A percentile compares a stretch with the other conserved stretches of the same genome.
Conservation (phyloP, 768 basidiomycete genomes). For the Saitozyma podzolica region DNA sequence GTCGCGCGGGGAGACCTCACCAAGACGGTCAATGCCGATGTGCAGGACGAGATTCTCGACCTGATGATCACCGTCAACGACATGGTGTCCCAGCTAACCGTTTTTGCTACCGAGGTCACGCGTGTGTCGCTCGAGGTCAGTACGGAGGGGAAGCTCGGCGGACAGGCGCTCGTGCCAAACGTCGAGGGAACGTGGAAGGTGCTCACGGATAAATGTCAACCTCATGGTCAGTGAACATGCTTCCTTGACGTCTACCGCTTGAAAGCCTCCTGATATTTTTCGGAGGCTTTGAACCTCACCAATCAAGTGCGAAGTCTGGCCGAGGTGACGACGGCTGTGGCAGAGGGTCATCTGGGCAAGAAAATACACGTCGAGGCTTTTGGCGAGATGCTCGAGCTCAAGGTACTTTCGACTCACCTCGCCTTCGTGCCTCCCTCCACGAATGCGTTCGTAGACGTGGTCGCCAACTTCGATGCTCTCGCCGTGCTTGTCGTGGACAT, state of each 20-base stretch:
- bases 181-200: slow-evolving; percentile 73
- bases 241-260: too few relatives aligned
- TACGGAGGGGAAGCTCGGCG: slow-evolving; percentile 82
- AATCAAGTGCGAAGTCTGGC: slow-evolving; percentile 54
- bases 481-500: too few relatives aligned
- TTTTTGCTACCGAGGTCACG: slow-evolving; percentile 56
- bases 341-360: slow-evolving; percentile 77
- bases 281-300: slow-evolving; percentile 52
- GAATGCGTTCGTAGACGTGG: too few relatives aligned
- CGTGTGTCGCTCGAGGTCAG: slow-evolving; percentile 83
- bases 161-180: slow-evolving; percentile 80
- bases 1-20: too few relatives aligned
- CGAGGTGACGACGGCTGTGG: slow-evolving; percentile 59
- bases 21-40: too few relatives aligned
- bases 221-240: slow-evolving; percentile 43
- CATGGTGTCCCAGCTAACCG: slow-evolving; percentile 52
- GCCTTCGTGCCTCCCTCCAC: too few relatives aligned
- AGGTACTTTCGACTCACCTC: too few relatives aligned
- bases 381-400: slow-evolving; percentile 70
- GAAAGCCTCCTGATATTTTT: too few relatives aligned
- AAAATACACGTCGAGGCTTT: slow-evolving; percentile 85
- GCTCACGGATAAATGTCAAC: slow-evolving; percentile 78
- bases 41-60: too few relatives aligned
- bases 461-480: too few relatives aligned
- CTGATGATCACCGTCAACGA: too few relatives aligned